phyloP scores from a whole-genome alignment of 2,329 filamentous ascomycete genomes.

The Cryphonectria japonica region DNA sequence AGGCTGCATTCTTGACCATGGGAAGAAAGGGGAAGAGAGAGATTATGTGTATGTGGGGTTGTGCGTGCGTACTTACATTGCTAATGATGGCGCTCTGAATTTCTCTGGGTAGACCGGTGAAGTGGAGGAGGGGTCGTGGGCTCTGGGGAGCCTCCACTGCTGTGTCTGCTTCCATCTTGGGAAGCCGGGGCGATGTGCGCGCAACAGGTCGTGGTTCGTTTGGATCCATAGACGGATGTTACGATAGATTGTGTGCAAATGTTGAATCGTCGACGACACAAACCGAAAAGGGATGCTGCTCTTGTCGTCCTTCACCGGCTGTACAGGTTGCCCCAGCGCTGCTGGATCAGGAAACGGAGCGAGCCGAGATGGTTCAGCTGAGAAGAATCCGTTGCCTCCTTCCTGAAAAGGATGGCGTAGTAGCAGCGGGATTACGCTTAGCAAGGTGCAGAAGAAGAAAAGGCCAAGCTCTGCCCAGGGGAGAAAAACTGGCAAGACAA shows the following conservation, averaged over 20 bases:
- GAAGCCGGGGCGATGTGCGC: neutral
- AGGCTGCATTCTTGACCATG: neutral
- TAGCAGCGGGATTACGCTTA: neutral
- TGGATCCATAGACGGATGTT: neutral
- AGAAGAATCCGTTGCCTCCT: neutral
- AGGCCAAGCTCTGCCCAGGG: neutral
- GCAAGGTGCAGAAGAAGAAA: neutral
- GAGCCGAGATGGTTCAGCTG: neutral
- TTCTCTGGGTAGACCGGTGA: slow-evolving; percentile 52
- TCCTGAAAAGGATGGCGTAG: neutral
- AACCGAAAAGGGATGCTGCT: neutral
- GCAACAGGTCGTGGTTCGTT: slow-evolving; percentile 1
- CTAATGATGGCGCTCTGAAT: slow-evolving; percentile 53
- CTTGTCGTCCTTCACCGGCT: neutral
- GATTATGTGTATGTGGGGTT: neutral
- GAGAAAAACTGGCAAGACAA: neutral
- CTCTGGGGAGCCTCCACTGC: slow-evolving; percentile 27
- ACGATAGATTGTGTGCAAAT: neutral
- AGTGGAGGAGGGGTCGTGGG: slow-evolving; percentile 37
- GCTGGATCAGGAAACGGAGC: neutral
- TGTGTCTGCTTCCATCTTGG: slow-evolving; percentile 23
- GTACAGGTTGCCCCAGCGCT: neutral
- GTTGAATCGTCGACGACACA: neutral
- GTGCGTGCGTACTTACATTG: slow-evolving; percentile 43
- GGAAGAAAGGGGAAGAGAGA: neutral